phyloP scores from a whole-genome alignment of 2,329 filamentous ascomycete species.

The Arthrobotrys megalospora region DNA sequence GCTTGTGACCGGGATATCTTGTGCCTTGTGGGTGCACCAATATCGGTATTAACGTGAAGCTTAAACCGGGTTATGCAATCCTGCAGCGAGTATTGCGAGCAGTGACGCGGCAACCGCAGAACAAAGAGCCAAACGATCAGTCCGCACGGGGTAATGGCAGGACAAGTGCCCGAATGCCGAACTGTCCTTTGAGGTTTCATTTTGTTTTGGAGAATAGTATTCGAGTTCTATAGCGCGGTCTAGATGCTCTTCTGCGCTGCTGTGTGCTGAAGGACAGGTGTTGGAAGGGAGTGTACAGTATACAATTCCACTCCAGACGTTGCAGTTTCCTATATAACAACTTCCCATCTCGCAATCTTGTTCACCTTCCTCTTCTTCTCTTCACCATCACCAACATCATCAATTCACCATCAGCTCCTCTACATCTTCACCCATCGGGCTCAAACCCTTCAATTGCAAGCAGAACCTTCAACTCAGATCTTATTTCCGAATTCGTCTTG shows the following conservation, averaged over 20 bases:
- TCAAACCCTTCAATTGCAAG: neutral
- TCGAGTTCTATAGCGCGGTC: neutral
- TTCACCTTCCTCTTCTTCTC: neutral
- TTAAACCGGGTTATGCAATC: neutral
- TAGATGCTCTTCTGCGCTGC: constrained; percentile 11
- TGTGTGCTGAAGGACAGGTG: constrained; percentile 4
- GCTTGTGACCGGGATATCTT: neutral
- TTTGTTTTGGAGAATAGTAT: neutral
- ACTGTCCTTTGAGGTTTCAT: constrained; percentile 15
- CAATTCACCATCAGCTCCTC: neutral
- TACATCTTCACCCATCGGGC: neutral
- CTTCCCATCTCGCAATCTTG: neutral
- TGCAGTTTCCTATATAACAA: constrained; percentile 8
- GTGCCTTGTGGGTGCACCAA: neutral
- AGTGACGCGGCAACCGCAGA: constrained; percentile 8
- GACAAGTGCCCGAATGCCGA: neutral
- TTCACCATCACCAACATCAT: neutral
- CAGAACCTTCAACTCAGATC: neutral
- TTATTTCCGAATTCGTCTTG: constrained; percentile 23
- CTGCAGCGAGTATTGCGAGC: neutral
- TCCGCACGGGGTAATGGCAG: constrained; percentile 10
- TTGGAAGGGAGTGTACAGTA: constrained; percentile 1
- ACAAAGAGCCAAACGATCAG: neutral
- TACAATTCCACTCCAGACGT: neutral
- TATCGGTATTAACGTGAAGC: neutral